phyloP scores from a whole-genome alignment of 176 grass and related monocot genomes.

The Cenchrus fungigraminus region DNA sequence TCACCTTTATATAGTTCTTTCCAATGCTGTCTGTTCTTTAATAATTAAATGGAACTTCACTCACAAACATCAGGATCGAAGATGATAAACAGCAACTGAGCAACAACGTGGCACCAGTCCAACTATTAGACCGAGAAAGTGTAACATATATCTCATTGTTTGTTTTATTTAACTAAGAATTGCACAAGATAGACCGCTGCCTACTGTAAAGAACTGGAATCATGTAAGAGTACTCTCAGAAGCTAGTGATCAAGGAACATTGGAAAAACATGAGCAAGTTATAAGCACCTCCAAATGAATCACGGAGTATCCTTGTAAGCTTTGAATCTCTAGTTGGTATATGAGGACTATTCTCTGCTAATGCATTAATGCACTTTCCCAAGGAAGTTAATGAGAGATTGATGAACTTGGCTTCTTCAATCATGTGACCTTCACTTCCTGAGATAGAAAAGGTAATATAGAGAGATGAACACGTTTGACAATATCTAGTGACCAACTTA shows the following conservation, averaged over 20 bases:
- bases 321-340: slow-evolving; percentile 97
- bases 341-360: slow-evolving; percentile 93
- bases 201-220: not conserved
- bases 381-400: slow-evolving; percentile 94
- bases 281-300: slow-evolving; percentile 96
- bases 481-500: slow-evolving; percentile 21
- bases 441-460: slow-evolving; percentile 34
- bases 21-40: not conserved
- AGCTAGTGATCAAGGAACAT: slow-evolving; percentile 17
- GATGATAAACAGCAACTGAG: slow-evolving; percentile 13
- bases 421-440: slow-evolving; percentile 98
- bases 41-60: not conserved
- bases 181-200: not conserved
- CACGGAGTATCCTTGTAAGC: slow-evolving; percentile 92
- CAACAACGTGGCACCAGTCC: not conserved
- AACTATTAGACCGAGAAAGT: slow-evolving; percentile 27
- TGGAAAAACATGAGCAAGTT: slow-evolving; percentile 26
- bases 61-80: not conserved
- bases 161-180: slow-evolving; percentile 17
- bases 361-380: slow-evolving; percentile 94
- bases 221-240: slow-evolving; percentile 7
- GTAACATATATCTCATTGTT: slow-evolving; percentile 4
- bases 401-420: slow-evolving; percentile 98
- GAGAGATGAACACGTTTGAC: not conserved
- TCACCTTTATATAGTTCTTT: slow-evolving; percentile 11